phyloP scores from a whole-genome alignment of 2,329 filamentous ascomycete genomes.

The Drechslerella coelobrocha region DNA sequence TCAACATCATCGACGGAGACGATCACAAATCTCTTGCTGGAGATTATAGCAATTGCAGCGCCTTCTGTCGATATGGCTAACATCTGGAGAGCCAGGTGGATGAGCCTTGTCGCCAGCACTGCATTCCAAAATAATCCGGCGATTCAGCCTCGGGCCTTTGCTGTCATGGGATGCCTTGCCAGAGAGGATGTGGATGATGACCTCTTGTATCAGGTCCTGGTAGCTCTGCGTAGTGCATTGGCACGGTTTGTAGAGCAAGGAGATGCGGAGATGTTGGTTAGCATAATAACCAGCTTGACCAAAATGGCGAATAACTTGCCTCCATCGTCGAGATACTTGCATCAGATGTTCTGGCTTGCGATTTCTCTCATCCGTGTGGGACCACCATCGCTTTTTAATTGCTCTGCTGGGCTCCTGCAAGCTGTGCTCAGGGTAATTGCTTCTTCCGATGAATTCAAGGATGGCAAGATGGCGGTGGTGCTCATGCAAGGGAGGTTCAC shows the following conservation, averaged over 20 bases:
- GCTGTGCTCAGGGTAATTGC: constrained; percentile 71
- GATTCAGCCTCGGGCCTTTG: constrained; percentile 72
- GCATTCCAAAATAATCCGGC: constrained; percentile 76
- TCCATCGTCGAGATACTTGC: constrained; percentile 70
- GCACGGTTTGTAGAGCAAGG: constrained; percentile 70
- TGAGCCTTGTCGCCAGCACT: constrained; percentile 75
- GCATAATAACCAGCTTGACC: constrained; percentile 71
- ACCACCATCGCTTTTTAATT: constrained; percentile 70
- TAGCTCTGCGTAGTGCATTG: constrained; percentile 71
- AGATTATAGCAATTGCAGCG: constrained; percentile 69
- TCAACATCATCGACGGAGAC: constrained; percentile 63
- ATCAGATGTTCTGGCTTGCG: constrained; percentile 74
- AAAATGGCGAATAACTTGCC: constrained; percentile 75
- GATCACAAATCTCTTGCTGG: constrained; percentile 68
- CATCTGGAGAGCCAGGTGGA: constrained; percentile 74
- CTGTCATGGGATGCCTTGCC: constrained; percentile 74
- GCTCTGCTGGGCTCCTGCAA: constrained; percentile 70
- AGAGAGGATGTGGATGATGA: constrained; percentile 76
- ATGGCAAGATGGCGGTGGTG: constrained; percentile 67
- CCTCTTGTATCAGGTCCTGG: constrained; percentile 73
- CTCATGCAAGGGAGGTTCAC: constrained; percentile 68
- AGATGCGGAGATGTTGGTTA: constrained; percentile 72
- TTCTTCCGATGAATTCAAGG: constrained; percentile 67
- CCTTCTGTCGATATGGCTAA: constrained; percentile 71
- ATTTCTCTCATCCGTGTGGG: constrained; percentile 71